These are phyloP conservation scores for Parietaria judaica DNA, from an alignment of 306 rosid genomes.

Conservation along the genomic window DNA sequence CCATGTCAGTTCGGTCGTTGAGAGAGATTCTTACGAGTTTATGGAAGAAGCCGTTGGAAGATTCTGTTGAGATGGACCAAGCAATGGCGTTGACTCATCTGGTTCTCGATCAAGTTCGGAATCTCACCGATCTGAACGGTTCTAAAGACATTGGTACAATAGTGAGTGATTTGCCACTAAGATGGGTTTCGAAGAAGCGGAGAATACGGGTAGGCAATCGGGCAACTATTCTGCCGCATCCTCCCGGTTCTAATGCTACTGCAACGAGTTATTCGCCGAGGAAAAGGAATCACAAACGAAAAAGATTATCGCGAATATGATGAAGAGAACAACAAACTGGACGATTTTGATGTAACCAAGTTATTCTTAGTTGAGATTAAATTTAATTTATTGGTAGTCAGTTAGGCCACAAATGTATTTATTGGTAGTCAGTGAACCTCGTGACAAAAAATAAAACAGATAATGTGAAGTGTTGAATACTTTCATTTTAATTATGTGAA, in stretches of 20 bases:
- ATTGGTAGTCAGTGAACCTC: too few relatives aligned
- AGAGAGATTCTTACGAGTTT: constrained; percentile 46
- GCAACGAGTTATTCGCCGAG: constrained; percentile 20
- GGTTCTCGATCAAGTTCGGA: constrained; percentile 68
- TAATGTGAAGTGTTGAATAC: too few relatives aligned
- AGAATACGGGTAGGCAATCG: constrained; percentile 50
- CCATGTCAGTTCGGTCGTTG: constrained; percentile 65
- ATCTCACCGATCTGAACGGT: constrained; percentile 54
- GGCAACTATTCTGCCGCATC: constrained; percentile 29
- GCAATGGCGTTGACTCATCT: constrained; percentile 77
- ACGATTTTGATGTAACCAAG: too few relatives aligned
- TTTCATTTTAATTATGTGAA: too few relatives aligned
- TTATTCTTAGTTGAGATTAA: too few relatives aligned
- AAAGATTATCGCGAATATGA: constrained; percentile 46
- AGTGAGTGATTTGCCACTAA: constrained; percentile 64
- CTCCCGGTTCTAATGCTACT: constrained; percentile 21
- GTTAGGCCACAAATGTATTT: too few relatives aligned
- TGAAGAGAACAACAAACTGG: constrained; percentile 11
- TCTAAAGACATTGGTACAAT: constrained; percentile 51
- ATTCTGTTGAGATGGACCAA: constrained; percentile 53
- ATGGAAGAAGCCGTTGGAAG: constrained; percentile 60
- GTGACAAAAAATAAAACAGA: too few relatives aligned
- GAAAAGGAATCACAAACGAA: constrained; percentile 41
- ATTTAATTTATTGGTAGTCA: too few relatives aligned
- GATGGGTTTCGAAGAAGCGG: constrained; percentile 49